Base-by-base conservation (phyloP, 2,329 filamentous ascomycete genomes). In the Ophiostoma sp. region DNA sequence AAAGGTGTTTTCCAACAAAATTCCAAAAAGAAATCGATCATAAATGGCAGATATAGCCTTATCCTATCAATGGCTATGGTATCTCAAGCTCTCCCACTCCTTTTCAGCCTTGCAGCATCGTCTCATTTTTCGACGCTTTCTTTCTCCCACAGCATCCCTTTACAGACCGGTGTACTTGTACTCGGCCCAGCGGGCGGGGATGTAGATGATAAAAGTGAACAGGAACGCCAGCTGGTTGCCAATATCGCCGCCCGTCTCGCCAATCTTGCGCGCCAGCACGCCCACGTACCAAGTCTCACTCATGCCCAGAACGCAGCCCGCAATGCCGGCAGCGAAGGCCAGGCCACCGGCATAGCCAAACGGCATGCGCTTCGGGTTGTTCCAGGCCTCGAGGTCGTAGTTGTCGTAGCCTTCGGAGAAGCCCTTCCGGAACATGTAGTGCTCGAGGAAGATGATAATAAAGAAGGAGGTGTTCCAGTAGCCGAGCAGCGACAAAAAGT, bases 221-320 rank as follows among this genome's bases (percentile, higher is more conserved):
- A 85, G 80, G 57, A 89, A 82, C 0, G 85, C 82, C 59, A 89
- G 80, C 82, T 88, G 82, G 75, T 87, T 87, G 11, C 85, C 86
- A 68, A 87, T 79, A 77, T 87, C 85, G 11, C 85, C 85, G 22
- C 84, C 84, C n/a, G 76, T 75, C 0, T 80, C 78, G 4, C 85
- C 84, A 74, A 87, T 86, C 75, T 80, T 78, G 55, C 77, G 79
- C 0, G 82, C 85, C 69, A 87, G 75, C 1, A 81, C 80, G 0
- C 86, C 87, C 28, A 86, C 80, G 76, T 85, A 88, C 84, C 85
- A 89, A 0, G 86, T 88, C 80, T 89, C 85, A 64, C 83, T 83
- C 88, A 90, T 90, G 1, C 88, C 88, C 77, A 90, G 81, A 28
- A 87, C 81, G 81, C 86, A 88, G 25, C 83, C 85, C 8, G 80